Evolutionary conservation across 2,329 filamentous ascomycete species (phyloP), one percentile per base, ranked within the genome.

Genomic region (Sordariomycetes sp.): DNA sequence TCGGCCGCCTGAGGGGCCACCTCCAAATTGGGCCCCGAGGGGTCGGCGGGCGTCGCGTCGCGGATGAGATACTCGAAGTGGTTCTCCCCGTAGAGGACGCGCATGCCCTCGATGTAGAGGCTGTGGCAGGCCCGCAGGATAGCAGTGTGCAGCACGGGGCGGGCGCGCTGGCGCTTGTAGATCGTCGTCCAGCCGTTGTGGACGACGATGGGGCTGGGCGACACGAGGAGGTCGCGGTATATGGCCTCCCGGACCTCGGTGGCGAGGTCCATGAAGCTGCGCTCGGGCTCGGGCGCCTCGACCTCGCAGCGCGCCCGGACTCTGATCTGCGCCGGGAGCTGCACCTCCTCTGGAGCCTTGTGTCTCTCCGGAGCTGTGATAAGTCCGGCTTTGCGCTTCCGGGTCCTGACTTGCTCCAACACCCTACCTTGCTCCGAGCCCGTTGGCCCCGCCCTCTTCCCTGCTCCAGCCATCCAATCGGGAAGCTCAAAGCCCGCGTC

Each of bases 51-150:
- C 8, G 54, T 62, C 16, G 59, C 59, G 60, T 80, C 76, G 1
- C 77, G 71, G 14, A 80, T 65, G 8, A 70, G 65, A 60, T 81
- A 80, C 1, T 69, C 61, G 60, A 81, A 81, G 0, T 56, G 69
- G 55, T 81, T 81, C 32, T 72, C 67, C 2, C 75, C 73, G 59
- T 78, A 82, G 1, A 82, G 68, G 4, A 80, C 64, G 1, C 63
- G 63, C 1, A 69, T 61, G 1, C 72, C 74, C 63, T 79, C 75
- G 0, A 53, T 7, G 35, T 69, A 69, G 32, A 77, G 61, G 1
- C 59, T 57, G 3, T 61, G 63, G 65, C 71, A 75, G 2, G 66
- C 68, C 3, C 60, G 57, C 25, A 81, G 65, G 51, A 82, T 71
- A 0, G 60, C 60, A 1, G 70, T 66, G 10, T 71, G 60, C 0